Conservation (phyloP, 208 protist genomes). For the Tetramitus jugosus region DNA sequence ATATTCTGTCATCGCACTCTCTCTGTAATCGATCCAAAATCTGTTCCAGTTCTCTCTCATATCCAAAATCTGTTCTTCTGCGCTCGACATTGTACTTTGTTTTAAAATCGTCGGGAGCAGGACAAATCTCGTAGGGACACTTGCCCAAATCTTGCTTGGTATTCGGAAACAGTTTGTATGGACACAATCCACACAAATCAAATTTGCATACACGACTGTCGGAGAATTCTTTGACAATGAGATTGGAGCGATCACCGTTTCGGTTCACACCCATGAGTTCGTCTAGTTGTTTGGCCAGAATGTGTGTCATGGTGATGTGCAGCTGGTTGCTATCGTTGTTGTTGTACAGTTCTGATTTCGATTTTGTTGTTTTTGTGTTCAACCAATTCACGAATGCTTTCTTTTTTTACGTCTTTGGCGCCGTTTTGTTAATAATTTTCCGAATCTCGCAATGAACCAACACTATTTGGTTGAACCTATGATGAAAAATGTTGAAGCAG, state of each 20-base stretch:
- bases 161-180: conserved; percentile 18
- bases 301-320: too few relatives aligned
- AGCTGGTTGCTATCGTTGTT: too few relatives aligned
- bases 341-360: too few relatives aligned
- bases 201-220: conserved; percentile 10
- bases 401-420: too few relatives aligned
- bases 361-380: too few relatives aligned
- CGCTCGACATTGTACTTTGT: not conserved
- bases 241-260: not conserved
- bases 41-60: not conserved
- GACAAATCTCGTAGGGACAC: not conserved
- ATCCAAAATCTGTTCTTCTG: not conserved
- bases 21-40: not conserved
- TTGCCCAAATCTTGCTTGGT: conserved; percentile 15
- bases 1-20: conserved; percentile 1
- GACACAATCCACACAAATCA: conserved; percentile 7
- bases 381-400: too few relatives aligned
- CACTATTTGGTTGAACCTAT: too few relatives aligned
- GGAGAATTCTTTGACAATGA: conserved; percentile 1
- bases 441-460: too few relatives aligned
- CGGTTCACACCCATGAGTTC: conserved; percentile 16
- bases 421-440: too few relatives aligned
- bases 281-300: not conserved
- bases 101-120: not conserved
- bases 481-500: too few relatives aligned